Percentiles rank a stretch among this genome's conserved stretches.
These are phyloP conservation scores for Tinospora cordifolia DNA, from an alignment of 164 flowering plant genomes.

Conservation along the genomic window DNA sequence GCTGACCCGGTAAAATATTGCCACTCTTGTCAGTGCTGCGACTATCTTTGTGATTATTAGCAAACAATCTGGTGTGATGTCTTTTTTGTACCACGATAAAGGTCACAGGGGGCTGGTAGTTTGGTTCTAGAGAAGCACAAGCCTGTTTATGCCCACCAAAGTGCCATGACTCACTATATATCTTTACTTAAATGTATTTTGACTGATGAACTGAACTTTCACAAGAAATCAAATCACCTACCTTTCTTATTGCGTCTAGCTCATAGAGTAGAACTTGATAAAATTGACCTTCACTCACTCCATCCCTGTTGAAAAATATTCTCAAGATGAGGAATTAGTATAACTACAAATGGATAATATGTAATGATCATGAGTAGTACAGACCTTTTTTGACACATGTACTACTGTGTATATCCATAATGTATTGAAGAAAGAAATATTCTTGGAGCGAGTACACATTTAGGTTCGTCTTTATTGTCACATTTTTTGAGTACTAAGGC, in stretches of 20 bases:
- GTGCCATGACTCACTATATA: not conserved
- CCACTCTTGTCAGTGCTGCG: conserved; percentile 77
- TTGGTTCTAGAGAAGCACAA: conserved; percentile 81
- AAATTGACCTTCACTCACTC: conserved; percentile 95
- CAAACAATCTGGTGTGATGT: conserved; percentile 81
- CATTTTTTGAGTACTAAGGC: too few relatives aligned
- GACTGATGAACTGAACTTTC: not conserved
- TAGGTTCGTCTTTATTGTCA: too few relatives aligned
- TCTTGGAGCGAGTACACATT: not conserved
- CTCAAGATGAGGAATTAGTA: not conserved
- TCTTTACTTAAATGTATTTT: not conserved
- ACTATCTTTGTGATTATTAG: conserved; percentile 62
- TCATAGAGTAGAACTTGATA: conserved; percentile 78
- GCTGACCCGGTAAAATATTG: conserved; percentile 69
- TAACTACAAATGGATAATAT: not conserved
- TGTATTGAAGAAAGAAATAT: not conserved
- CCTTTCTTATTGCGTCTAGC: conserved; percentile 83
- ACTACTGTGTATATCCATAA: not conserved
- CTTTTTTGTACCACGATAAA: conserved; percentile 87
- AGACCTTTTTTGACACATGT: not conserved
- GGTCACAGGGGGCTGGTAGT: conserved; percentile 85
- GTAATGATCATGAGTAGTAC: not conserved
- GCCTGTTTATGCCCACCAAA: conserved; percentile 42
- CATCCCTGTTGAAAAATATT: conserved; percentile 51
- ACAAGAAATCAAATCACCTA: conserved; percentile 11